Evolutionary conservation across 768 basidiomycete genomes (phyloP).

Genomic region (Clitopilus hobsonii): DNA sequence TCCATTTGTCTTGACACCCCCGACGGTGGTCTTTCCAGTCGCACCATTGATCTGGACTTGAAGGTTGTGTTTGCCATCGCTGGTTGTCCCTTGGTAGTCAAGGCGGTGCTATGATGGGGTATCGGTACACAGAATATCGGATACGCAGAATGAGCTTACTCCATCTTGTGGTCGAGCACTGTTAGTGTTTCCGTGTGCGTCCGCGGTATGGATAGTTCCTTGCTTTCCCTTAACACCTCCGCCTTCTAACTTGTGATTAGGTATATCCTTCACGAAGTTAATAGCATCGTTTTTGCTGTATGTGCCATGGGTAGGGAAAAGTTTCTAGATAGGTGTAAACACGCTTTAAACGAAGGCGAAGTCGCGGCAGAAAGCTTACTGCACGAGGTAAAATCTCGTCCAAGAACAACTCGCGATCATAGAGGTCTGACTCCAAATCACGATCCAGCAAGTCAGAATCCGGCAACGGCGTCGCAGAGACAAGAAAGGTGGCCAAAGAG

Average conservation of each 20-base stretch:
- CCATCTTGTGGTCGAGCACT: neutral
- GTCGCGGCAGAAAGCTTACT: neutral
- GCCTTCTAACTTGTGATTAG: neutral
- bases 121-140: neutral
- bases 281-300: neutral
- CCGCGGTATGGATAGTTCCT: neutral
- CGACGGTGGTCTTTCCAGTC: neutral
- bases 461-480: neutral
- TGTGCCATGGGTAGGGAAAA: neutral
- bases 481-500: neutral
- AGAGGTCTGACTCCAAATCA: neutral
- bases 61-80: neutral
- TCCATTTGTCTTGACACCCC: neutral
- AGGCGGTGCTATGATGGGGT: neutral
- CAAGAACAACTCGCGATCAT: neutral
- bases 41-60: neutral
- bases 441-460: neutral
- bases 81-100: neutral
- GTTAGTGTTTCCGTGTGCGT: neutral
- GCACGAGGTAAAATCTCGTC: neutral
- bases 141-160: neutral
- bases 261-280: neutral
- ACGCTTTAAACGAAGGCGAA: neutral
- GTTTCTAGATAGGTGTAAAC: neutral
- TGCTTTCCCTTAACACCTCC: neutral